Percentiles rank a stretch among this genome's conserved stretches.
phyloP scores from a whole-genome alignment of 192 early-diverging fungal species.

The Coemansia sp. region DNA sequence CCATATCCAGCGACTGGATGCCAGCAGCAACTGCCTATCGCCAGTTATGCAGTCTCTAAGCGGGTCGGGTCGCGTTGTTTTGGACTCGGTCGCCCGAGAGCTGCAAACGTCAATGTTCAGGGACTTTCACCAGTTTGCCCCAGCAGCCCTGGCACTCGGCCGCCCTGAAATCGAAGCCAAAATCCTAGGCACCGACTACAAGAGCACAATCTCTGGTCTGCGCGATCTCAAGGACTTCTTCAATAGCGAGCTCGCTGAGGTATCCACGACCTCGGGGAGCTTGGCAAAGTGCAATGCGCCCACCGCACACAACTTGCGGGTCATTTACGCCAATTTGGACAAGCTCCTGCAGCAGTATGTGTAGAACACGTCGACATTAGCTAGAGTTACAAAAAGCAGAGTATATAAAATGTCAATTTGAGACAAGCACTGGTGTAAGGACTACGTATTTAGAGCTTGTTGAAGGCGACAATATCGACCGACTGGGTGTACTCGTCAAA shows the following conservation, averaged over 20 bases:
- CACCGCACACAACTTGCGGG: conserved; percentile 38
- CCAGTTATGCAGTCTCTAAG: conserved; percentile 12
- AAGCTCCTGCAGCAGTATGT: conserved; percentile 34
- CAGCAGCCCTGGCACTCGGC: conserved; percentile 32
- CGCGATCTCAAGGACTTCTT: conserved; percentile 25
- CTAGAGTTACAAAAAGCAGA: background rate
- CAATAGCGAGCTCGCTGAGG: conserved; percentile 4
- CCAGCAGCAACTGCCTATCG: conserved; percentile 28
- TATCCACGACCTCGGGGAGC: conserved; percentile 5
- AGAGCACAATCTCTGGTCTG: conserved; percentile 18
- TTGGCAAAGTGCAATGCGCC: conserved; percentile 28
- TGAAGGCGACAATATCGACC: conserved; percentile 84
- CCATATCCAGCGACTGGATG: conserved; percentile 21
- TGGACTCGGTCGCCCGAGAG: conserved; percentile 26
- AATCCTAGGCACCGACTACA: conserved; percentile 27
- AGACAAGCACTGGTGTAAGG: background rate
- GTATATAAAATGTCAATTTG: background rate
- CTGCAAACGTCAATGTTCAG: conserved; percentile 37
- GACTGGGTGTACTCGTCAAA: conserved; percentile 90
- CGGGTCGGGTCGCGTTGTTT: conserved; percentile 9
- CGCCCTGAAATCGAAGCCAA: conserved; percentile 19
- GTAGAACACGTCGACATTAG: background rate
- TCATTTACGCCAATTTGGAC: conserved; percentile 29
- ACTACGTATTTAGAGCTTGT: conserved; percentile 73
- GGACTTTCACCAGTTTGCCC: conserved; percentile 49